These are phyloP conservation scores for Psilocybe cubensis DNA, from an alignment of 768 basidiomycete species.

Conservation along the genomic window DNA sequence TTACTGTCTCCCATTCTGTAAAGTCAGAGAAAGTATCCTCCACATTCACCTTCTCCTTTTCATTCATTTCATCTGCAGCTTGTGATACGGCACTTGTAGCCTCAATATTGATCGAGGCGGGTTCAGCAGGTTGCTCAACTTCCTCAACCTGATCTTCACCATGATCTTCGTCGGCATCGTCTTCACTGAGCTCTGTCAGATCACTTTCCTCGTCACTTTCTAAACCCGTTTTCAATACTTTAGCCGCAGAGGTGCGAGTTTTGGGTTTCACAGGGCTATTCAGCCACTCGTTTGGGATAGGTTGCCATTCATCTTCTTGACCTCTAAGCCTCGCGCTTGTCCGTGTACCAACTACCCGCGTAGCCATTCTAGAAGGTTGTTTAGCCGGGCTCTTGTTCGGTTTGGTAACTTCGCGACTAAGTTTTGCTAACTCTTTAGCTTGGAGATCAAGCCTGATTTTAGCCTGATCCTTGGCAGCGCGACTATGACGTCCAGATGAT, in stretches of 20 bases:
- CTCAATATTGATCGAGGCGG: not conserved
- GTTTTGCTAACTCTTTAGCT: slow-evolving; percentile 67
- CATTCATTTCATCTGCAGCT: slow-evolving; percentile 14
- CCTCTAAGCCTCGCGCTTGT: slow-evolving; percentile 70
- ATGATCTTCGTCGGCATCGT: slow-evolving; percentile 41
- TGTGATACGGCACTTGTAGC: not conserved
- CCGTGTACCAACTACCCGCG: slow-evolving; percentile 57
- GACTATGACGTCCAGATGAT: slow-evolving; percentile 46
- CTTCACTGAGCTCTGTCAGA: slow-evolving; percentile 73
- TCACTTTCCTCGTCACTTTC: slow-evolving; percentile 73
- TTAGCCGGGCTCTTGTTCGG: slow-evolving; percentile 14
- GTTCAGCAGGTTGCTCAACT: not conserved
- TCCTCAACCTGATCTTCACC: slow-evolving; percentile 7
- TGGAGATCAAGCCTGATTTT: slow-evolving; percentile 71
- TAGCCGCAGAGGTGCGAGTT: slow-evolving; percentile 15
- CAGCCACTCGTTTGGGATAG: slow-evolving; percentile 79
- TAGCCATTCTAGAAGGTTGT: slow-evolving; percentile 12
- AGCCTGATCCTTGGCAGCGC: slow-evolving; percentile 73
- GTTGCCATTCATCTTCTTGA: slow-evolving; percentile 75
- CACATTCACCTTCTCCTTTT: slow-evolving; percentile 15
- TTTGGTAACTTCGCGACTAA: slow-evolving; percentile 53
- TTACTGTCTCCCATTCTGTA: slow-evolving; percentile 91
- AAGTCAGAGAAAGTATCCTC: slow-evolving; percentile 53
- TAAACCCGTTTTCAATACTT: slow-evolving; percentile 47
- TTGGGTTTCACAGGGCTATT: slow-evolving; percentile 24